phyloP scores from a whole-genome alignment of 441 rosid species.

The Erysimum pusillum region DNA sequence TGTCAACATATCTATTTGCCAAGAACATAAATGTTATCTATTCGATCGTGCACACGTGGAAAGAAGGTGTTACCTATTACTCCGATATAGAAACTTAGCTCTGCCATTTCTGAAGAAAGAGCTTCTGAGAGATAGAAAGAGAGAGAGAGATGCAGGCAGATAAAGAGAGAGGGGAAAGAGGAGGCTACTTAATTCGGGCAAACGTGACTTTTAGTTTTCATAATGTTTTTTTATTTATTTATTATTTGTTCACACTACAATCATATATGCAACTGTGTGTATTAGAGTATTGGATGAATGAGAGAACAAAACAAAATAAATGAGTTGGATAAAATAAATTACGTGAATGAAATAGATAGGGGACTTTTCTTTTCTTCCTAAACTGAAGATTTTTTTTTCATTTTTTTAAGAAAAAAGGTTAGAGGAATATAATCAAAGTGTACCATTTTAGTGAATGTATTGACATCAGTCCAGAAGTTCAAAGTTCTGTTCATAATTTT shows the following conservation, averaged over 20 bases:
- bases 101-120: conserved; percentile 45
- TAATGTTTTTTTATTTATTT: background rate
- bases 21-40: background rate
- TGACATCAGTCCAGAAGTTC: too few species aligned
- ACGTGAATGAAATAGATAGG: background rate
- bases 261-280: background rate
- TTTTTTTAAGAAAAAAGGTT: background rate
- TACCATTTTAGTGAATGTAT: background rate
- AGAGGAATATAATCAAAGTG: background rate
- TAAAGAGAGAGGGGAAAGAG: conserved; percentile 4
- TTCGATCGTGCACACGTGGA: background rate
- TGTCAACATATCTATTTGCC: conserved; percentile 5
- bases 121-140: background rate
- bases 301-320: background rate
- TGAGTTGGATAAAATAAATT: background rate
- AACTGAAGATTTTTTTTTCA: background rate
- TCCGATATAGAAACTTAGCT: conserved; percentile 57
- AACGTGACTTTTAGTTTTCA: conserved; percentile 10
- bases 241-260: conserved; percentile 20
- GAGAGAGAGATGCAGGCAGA: background rate
- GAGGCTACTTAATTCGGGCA: conserved; percentile 15
- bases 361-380: background rate
- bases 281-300: background rate
- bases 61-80: conserved; percentile 54
- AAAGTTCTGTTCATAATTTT: background rate